Percentiles rank a stretch among this genome's conserved stretches.
Conservation (phyloP, 2,329 filamentous ascomycete species). For the Aspergillus calidoustus region DNA sequence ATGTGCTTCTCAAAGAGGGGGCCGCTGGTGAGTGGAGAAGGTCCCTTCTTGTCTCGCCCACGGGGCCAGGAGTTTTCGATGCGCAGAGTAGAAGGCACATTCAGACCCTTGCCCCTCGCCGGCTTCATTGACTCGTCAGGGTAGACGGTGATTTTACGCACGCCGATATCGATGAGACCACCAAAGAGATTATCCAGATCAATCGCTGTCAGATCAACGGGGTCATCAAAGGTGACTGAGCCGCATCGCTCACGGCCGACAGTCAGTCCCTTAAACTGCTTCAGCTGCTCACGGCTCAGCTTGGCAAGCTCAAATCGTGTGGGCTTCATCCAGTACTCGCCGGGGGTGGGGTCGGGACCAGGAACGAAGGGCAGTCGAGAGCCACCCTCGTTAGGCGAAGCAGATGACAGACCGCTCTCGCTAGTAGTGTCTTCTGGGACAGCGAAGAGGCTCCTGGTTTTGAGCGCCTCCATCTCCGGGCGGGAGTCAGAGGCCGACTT, state of each 20-base stretch:
- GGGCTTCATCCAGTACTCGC: slow-evolving; percentile 87
- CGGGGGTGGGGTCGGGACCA: slow-evolving; percentile 60
- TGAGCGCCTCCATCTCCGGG: slow-evolving; percentile 72
- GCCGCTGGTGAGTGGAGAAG: slow-evolving; percentile 62
- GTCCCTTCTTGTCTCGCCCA: slow-evolving; percentile 62
- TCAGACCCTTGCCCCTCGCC: slow-evolving; percentile 81
- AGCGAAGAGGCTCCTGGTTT: slow-evolving; percentile 75
- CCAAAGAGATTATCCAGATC: slow-evolving; percentile 80
- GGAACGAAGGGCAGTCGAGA: slow-evolving; percentile 37
- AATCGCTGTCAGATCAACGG: slow-evolving; percentile 80
- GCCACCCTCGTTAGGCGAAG: slow-evolving; percentile 40
- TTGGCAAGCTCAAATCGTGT: slow-evolving; percentile 73
- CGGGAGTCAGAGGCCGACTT: slow-evolving; percentile 40
- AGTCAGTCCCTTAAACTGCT: slow-evolving; percentile 73
- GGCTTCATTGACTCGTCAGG: slow-evolving; percentile 77
- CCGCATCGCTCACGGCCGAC: slow-evolving; percentile 85
- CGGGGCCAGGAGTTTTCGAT: slow-evolving; percentile 94
- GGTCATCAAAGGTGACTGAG: slow-evolving; percentile 76
- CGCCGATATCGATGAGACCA: slow-evolving; percentile 74
- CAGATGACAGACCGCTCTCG: slow-evolving; percentile 38
- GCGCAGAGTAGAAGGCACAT: slow-evolving; percentile 85
- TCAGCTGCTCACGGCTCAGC: slow-evolving; percentile 79
- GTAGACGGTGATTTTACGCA: slow-evolving; percentile 88
- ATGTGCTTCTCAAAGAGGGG: slow-evolving; percentile 79
- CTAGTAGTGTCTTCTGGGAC: slow-evolving; percentile 65